Conservation (phyloP, 495 filamentous ascomycete species). For the Penicillium pancosmium region DNA sequence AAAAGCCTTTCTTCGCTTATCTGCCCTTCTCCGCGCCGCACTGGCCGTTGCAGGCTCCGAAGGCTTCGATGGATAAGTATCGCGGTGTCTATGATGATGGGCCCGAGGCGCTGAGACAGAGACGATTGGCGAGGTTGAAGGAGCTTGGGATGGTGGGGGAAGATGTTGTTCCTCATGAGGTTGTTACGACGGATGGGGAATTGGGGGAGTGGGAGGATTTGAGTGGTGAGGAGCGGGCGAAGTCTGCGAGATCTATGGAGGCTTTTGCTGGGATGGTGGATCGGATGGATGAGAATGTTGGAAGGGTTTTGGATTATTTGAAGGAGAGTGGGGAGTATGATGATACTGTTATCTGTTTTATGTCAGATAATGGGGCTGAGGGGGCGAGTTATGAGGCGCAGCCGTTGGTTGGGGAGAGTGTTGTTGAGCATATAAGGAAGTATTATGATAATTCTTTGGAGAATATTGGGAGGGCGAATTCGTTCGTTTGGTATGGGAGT, state of each 20-base stretch:
- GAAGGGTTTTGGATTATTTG: slow-evolving; percentile 50
- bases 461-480: slow-evolving; percentile 58
- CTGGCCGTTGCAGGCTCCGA: slow-evolving; percentile 46
- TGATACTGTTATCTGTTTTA: slow-evolving; percentile 58
- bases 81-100: slow-evolving; percentile 46
- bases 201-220: slow-evolving; percentile 17
- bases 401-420: neutral
- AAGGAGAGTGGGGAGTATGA: slow-evolving; percentile 54
- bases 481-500: slow-evolving; percentile 64
- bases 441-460: slow-evolving; percentile 63
- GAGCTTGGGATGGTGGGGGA: slow-evolving; percentile 37
- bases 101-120: slow-evolving; percentile 37
- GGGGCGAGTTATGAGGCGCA: slow-evolving; percentile 41
- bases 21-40: slow-evolving; percentile 48
- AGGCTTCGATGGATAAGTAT: slow-evolving; percentile 38
- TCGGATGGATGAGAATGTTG: slow-evolving; percentile 53
- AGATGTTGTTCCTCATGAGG: slow-evolving; percentile 35
- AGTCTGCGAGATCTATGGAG: slow-evolving; percentile 54
- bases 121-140: slow-evolving; percentile 36
- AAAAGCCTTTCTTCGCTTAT: slow-evolving; percentile 47
- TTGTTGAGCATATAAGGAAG: slow-evolving; percentile 34
- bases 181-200: slow-evolving; percentile 11
- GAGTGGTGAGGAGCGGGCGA: slow-evolving; percentile 25
- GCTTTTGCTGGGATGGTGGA: slow-evolving; percentile 61
- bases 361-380: slow-evolving; percentile 60